These are phyloP conservation scores for Elsinoe australis DNA, from an alignment of 2,329 filamentous ascomycete species.

Conservation along the genomic window DNA sequence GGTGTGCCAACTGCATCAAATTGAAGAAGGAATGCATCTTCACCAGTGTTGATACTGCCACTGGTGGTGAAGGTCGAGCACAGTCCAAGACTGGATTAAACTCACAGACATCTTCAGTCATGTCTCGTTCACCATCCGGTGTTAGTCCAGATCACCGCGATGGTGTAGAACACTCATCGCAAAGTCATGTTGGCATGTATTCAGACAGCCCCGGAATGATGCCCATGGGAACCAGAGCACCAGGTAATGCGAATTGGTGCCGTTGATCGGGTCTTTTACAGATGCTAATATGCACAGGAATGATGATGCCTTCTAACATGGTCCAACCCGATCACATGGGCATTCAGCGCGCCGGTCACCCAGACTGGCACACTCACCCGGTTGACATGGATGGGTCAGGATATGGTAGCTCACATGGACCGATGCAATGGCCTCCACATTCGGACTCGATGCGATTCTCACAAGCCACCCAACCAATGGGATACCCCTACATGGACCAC, in stretches of 20 bases:
- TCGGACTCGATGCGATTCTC: background rate
- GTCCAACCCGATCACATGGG: background rate
- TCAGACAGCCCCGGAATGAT: background rate
- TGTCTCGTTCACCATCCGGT: slow-evolving; percentile 20
- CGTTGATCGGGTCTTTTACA: background rate
- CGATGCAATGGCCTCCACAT: background rate
- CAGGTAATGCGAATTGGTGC: background rate
- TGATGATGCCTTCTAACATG: background rate
- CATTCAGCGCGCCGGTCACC: background rate
- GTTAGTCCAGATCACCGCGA: slow-evolving; percentile 6
- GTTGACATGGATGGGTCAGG: background rate
- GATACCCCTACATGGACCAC: slow-evolving; percentile 8
- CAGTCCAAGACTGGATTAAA: slow-evolving; percentile 27
- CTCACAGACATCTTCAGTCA: slow-evolving; percentile 20
- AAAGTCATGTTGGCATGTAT: background rate
- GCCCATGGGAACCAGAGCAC: background rate
- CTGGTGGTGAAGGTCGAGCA: slow-evolving; percentile 48
- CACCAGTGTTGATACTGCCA: slow-evolving; percentile 69
- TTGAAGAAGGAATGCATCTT: slow-evolving; percentile 94
- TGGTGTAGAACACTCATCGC: background rate
- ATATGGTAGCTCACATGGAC: background rate
- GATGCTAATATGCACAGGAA: background rate
- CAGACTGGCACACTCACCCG: slow-evolving; percentile 14
- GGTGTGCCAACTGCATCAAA: slow-evolving; percentile 87
- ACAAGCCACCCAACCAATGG: background rate